Conservation (phyloP, 345 rosid species). For the Firmiana major region DNA sequence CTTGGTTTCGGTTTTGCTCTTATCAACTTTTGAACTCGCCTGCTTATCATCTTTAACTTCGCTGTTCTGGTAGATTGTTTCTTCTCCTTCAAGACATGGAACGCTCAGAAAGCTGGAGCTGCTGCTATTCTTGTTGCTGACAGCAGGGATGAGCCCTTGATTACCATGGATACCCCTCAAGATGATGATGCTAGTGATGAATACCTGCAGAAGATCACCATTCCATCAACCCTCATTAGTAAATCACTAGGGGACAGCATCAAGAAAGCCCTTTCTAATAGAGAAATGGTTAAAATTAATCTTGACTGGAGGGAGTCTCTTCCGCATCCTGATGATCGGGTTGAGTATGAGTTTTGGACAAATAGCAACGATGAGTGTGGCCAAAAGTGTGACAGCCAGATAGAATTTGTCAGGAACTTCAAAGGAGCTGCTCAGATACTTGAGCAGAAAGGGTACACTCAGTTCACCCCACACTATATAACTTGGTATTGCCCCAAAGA, state of each 20-base stretch:
- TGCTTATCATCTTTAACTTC: neutral
- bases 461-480: conserved; percentile 63
- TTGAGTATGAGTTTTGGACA: conserved; percentile 82
- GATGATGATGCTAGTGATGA: conserved; percentile 35
- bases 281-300: conserved; percentile 50
- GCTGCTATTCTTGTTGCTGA: conserved; percentile 66
- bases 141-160: conserved; percentile 38
- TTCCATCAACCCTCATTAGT: conserved; percentile 59
- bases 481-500: conserved; percentile 62
- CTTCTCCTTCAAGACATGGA: conserved; percentile 66
- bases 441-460: conserved; percentile 58
- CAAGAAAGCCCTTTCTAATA: conserved; percentile 40
- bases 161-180: conserved; percentile 65
- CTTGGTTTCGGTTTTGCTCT: neutral
- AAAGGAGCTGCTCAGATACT: conserved; percentile 73
- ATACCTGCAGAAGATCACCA: conserved; percentile 48
- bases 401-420: conserved; percentile 51
- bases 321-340: conserved; percentile 72
- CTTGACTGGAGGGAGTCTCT: conserved; percentile 79
- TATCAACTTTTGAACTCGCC: neutral
- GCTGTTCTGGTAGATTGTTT: conserved; percentile 40
- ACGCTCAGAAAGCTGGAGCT: conserved; percentile 59
- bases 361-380: conserved; percentile 69
- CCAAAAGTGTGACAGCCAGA: conserved; percentile 58
- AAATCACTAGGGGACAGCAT: conserved; percentile 55